These are phyloP conservation scores for Magnaporthales sp. DNA, from an alignment of 2,329 filamentous ascomycete species.

Conservation along the genomic window DNA sequence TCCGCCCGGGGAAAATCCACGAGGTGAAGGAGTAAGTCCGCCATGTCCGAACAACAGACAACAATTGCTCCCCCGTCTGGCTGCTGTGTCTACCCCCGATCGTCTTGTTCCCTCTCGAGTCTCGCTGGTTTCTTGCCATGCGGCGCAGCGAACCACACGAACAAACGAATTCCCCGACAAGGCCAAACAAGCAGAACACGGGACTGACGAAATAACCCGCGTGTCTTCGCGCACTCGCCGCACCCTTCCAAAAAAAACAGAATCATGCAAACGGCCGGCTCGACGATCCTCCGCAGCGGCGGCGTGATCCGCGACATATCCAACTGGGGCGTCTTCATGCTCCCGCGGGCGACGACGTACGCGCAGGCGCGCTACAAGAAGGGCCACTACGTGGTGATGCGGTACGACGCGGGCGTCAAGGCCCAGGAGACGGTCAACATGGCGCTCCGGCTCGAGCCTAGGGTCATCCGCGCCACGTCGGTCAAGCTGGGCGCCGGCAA, in stretches of 20 bases:
- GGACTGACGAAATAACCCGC: background rate
- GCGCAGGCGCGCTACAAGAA: conserved; percentile 76
- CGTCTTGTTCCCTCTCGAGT: background rate
- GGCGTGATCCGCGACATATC: conserved; percentile 87
- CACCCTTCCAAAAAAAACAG: conserved; percentile 43
- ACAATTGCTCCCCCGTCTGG: background rate
- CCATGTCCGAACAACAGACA: background rate
- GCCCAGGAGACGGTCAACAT: conserved; percentile 68
- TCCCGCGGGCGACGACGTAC: conserved; percentile 70
- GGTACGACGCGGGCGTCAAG: conserved; percentile 71
- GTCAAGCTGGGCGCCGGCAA: conserved; percentile 86
- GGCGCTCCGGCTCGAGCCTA: conserved; percentile 75
- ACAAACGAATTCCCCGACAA: background rate
- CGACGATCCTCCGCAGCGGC: conserved; percentile 70
- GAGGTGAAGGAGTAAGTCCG: conserved; percentile 86
- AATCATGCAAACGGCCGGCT: conserved; percentile 79
- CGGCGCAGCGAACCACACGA: background rate
- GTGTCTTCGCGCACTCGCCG: conserved; percentile 3
- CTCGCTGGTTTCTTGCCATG: background rate
- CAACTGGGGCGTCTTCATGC: conserved; percentile 91
- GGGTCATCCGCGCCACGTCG: conserved; percentile 79
- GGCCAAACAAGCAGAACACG: conserved; percentile 6
- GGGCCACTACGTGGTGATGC: conserved; percentile 97
- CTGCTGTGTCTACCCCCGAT: background rate
- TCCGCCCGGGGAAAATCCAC: conserved; percentile 78